Evolutionary conservation across 176 grass and related monocot species (phyloP), one percentile per base, ranked within the genome.

Genomic region (Musa itinerans): DNA sequence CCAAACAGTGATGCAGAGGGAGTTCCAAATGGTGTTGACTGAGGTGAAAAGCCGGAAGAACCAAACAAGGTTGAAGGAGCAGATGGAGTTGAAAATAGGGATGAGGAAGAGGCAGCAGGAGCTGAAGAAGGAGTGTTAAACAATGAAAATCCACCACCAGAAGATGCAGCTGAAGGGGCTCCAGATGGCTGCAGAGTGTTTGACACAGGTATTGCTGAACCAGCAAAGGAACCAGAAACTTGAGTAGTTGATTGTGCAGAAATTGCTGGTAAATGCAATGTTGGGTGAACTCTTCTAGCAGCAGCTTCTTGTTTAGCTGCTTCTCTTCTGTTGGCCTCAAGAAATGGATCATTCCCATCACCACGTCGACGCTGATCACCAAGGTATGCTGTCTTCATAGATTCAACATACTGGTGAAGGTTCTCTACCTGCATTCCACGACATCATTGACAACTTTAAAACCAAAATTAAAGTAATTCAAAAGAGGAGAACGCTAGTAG

Each of bases 21-120:
- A 79, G 84, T 84, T 51, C 86, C 95, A 89, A 99, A 99, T 77
- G 90, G 86, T 75, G 90, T 91, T 10, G 86, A 82, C 61, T 86
- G 81, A 55, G 85, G 84, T 58, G 86, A 71, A 65, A 84, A 89
- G 53, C 80, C 82, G 86, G 82, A 79, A 59, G 88, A 64, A 70
- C 73, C 79, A 82, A 94, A 99, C 76, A 99, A 83, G 63, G 68
- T 81, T 34, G 82, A 85, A 80, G 88, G 82, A 69, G 80, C 76
- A 83, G 84, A 83, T 80, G 87, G 93, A 29, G 85, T 88, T 66
- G 93, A 84, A 81, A 90, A 92, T 63, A 96, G 93, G 65, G 77
- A 77, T 80, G 78, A 86, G 20, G 71, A 82, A 53, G 92, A 81
- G 17, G 53, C 21, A 57, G 75, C 49, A 52, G 85, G 80, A 82